phyloP scores from a whole-genome alignment of 2,329 filamentous ascomycete species.

The Alternaria arbusti region DNA sequence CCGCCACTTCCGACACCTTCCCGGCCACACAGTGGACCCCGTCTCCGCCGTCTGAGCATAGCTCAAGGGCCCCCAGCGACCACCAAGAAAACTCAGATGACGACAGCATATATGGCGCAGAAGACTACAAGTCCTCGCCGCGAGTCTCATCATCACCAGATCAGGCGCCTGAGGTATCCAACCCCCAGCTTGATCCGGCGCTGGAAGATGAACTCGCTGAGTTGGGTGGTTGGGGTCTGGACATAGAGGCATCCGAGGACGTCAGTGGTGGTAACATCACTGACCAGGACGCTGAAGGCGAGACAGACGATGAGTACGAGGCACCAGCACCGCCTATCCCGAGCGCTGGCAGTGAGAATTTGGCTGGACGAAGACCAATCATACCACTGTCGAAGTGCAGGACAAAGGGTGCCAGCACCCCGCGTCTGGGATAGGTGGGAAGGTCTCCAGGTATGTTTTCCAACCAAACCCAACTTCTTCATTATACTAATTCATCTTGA shows the following conservation, averaged over 20 bases:
- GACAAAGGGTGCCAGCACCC: neutral
- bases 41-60: neutral
- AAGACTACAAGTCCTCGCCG: neutral
- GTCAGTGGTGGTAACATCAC: neutral
- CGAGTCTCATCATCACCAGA: neutral
- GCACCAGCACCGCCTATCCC: neutral
- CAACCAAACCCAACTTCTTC: neutral
- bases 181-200: neutral
- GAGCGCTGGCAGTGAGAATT: neutral
- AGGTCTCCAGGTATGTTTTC: neutral
- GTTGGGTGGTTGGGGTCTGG: neutral
- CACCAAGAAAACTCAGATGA: neutral
- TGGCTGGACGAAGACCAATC: neutral
- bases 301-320: neutral
- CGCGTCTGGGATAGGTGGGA: neutral
- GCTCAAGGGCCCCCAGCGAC: neutral
- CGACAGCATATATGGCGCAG: neutral
- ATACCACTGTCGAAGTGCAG: neutral
- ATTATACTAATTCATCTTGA: neutral
- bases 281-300: constrained; percentile 1
- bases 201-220: neutral
- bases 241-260: neutral
- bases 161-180: constrained; percentile 1
- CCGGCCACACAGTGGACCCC: neutral
- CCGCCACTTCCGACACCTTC: neutral